Evolutionary conservation across 805 yeast species (phyloP), one percentile per base, ranked within the genome.

Genomic region (Crinitomyces ghanaensis): DNA sequence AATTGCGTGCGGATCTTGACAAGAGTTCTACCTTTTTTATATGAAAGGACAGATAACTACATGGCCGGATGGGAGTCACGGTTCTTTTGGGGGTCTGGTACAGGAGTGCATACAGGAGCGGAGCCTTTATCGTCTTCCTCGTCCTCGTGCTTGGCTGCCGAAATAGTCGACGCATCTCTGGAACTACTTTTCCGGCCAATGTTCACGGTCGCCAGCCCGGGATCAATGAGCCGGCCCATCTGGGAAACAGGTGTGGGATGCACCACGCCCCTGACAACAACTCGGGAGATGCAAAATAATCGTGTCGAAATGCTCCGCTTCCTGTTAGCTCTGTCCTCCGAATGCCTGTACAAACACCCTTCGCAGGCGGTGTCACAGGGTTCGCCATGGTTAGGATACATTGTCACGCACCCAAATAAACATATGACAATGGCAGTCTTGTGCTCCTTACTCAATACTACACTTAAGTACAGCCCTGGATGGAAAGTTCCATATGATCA

Each of bases 231-330:
- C 19, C 54, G 57, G 5, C 42, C 51, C 5, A 61, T 78, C 1
- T 85, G 95, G 95, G 93, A 81, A 45, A 72, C 79, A 3, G 95
- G 95, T 4, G 65, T 85, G 20, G 86, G 83, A 2, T 51, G 60
- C 3, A 46, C 53, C 2, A 53, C 35, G 30, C 52, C 39, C 36
- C 34, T 59, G 45, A 43, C 39, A 44, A 23, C 46, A 34, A 22
- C 70, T 60, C 28, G 56, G 49, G 57, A 60, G 15, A 48, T 72
- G 26, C 86, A 80, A 43, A 51, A 72, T 17, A 74, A 80, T 49
- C 67, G 93, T 45, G 56, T 75, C 4, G 93, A 81, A 47, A 58
- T 81, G 2, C 44, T 88, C 24, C 60, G 77, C 30, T 57, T 84
- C 5, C 35, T 88, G 7, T 46, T 80, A 5, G 62, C 76, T 0